These are phyloP conservation scores for Babesia ovis DNA, from an alignment of 169 alveolate genomes.

Conservation along the genomic window DNA sequence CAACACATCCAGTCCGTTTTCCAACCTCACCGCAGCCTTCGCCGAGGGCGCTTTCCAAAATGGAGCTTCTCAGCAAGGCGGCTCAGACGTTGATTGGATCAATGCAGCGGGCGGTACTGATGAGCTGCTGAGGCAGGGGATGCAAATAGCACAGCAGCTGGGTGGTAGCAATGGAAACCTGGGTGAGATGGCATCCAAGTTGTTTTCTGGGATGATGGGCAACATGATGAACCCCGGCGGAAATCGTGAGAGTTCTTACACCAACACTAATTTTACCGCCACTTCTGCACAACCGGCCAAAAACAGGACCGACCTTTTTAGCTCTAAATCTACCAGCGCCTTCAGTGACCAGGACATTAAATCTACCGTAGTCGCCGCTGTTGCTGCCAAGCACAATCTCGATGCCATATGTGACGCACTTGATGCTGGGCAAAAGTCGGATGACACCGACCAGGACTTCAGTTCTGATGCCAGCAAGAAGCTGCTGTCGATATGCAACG, in stretches of 20 bases:
- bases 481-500: not conserved
- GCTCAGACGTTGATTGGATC: constrained; percentile 1
- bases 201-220: constrained; percentile 13
- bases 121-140: constrained; percentile 3
- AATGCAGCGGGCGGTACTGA: not conserved
- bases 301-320: not conserved
- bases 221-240: constrained; percentile 1
- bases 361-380: not conserved
- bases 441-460: not conserved
- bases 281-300: not conserved
- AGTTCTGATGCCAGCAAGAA: constrained; percentile 2
- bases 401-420: not conserved
- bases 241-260: not conserved
- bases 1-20: not conserved
- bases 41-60: not conserved
- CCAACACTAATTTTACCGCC: not conserved
- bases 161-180: not conserved
- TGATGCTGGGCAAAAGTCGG: not conserved
- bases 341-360: not conserved
- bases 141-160: constrained; percentile 25
- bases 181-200: constrained; percentile 15
- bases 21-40: not conserved
- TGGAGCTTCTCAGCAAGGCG: not conserved
- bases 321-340: not conserved
- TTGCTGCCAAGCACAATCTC: not conserved